Conservation (phyloP, 192 early-diverging fungal genomes). For the Backusella sp. region DNA sequence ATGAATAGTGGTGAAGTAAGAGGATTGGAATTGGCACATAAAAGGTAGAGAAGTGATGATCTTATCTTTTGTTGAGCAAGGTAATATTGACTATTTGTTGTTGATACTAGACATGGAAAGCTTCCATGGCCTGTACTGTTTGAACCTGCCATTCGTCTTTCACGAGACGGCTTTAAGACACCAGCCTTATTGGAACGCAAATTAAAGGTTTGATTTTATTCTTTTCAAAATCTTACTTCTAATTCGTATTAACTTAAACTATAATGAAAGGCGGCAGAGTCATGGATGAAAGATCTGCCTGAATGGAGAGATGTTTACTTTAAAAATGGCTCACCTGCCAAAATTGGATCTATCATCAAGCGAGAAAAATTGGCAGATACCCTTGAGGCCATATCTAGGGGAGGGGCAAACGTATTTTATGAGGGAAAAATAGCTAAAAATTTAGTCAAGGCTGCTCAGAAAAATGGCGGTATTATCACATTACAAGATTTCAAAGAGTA, state of each 20-base stretch:
- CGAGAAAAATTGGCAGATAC: constrained; percentile 59
- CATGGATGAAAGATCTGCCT: constrained; percentile 38
- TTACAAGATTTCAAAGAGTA: constrained; percentile 72
- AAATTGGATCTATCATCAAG: constrained; percentile 62
- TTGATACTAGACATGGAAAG: constrained; percentile 59
- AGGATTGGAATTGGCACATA: constrained; percentile 79
- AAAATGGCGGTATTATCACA: constrained; percentile 74
- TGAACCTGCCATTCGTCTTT: constrained; percentile 69
- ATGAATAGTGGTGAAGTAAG: constrained; percentile 74
- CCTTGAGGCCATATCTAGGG: constrained; percentile 56
- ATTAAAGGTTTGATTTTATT: neutral
- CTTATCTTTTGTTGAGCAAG: neutral
- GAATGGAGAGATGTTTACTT: constrained; percentile 60
- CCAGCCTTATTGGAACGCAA: neutral
- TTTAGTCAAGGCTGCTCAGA: constrained; percentile 61
- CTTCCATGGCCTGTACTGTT: constrained; percentile 82
- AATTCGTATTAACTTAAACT: too few relatives aligned
- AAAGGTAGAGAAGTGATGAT: constrained; percentile 35
- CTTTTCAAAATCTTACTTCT: neutral
- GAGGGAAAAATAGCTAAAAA: constrained; percentile 60
- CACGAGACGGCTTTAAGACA: constrained; percentile 66
- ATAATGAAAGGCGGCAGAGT: neutral
- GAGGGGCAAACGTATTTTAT: constrained; percentile 58
- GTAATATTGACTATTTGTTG: too few relatives aligned
- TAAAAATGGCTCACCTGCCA: constrained; percentile 63